These are phyloP conservation scores for Scheffersomyces stipitis DNA, from an alignment of 805 yeast species.

Conservation along the genomic window DNA sequence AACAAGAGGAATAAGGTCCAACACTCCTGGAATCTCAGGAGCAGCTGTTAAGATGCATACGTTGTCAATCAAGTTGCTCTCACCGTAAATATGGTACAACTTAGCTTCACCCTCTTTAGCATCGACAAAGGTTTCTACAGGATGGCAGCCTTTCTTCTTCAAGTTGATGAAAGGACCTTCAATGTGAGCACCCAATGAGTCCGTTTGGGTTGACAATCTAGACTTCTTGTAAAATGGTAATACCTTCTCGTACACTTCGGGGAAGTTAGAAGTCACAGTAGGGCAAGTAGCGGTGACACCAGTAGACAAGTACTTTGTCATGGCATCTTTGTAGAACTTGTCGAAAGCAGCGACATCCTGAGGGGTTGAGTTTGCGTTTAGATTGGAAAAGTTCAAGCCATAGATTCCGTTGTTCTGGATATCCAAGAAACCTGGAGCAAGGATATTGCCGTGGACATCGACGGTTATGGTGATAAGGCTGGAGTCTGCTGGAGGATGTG, in stretches of 20 bases:
- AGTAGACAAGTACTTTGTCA: conserved; percentile 46
- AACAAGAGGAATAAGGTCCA: conserved; percentile 41
- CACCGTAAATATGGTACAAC: conserved; percentile 33
- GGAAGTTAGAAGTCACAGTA: conserved; percentile 52
- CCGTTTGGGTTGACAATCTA: conserved; percentile 33
- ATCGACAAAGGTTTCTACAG: conserved; percentile 42
- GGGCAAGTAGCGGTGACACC: conserved; percentile 60
- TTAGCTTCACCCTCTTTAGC: conserved; percentile 30
- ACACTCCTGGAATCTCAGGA: conserved; percentile 50
- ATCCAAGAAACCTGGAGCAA: conserved; percentile 59
- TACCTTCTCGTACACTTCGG: conserved; percentile 48
- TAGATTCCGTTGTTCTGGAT: conserved; percentile 59
- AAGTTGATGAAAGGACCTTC: conserved; percentile 59
- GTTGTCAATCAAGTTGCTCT: conserved; percentile 28
- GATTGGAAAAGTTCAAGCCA: conserved; percentile 52
- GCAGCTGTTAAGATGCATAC: conserved; percentile 50
- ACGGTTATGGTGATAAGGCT: conserved; percentile 21
- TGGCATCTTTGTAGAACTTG: conserved; percentile 40
- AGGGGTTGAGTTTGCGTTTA: conserved; percentile 28
- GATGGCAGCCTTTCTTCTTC: conserved; percentile 52
- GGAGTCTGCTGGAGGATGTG: conserved; percentile 20
- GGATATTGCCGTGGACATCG: conserved; percentile 46
- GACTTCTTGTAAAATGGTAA: conserved; percentile 43
- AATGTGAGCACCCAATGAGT: conserved; percentile 56
- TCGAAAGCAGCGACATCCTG: conserved; percentile 32